phyloP scores from a whole-genome alignment of 306 rosid species.

The Begonia masoniana region DNA sequence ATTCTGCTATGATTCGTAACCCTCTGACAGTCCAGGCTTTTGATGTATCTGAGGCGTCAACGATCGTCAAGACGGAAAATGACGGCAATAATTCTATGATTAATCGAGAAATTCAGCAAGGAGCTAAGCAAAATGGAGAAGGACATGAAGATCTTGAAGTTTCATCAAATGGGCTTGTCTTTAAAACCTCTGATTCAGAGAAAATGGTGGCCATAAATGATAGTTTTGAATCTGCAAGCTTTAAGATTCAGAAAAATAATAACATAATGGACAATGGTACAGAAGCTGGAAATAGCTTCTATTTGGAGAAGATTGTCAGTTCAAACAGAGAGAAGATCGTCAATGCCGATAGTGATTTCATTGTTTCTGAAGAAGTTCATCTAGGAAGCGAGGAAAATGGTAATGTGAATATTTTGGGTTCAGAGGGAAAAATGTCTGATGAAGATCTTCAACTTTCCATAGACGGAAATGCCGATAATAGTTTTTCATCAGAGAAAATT shows the following conservation, averaged over 20 bases:
- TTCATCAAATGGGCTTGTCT: conserved; percentile 5
- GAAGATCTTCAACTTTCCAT: conserved; percentile 10
- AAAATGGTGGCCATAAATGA: conserved; percentile 14
- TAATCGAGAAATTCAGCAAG: conserved; percentile 12
- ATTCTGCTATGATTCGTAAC: conserved; percentile 31
- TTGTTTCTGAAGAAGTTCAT: too few species aligned
- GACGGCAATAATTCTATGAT: conserved; percentile 1
- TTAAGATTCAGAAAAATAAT: not conserved
- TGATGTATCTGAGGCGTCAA: conserved; percentile 19
- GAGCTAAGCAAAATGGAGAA: conserved; percentile 7
- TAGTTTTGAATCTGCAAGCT: conserved; percentile 13
- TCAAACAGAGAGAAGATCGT: too few species aligned
- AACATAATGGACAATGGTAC: too few species aligned
- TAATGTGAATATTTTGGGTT: not conserved
- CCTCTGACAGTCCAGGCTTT: conserved; percentile 27
- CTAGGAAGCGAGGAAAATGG: too few species aligned
- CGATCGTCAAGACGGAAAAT: conserved; percentile 13
- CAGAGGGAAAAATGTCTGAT: not conserved
- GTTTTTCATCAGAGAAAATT: conserved; percentile 16
- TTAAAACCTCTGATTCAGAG: conserved; percentile 16
- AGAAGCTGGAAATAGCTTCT: too few species aligned
- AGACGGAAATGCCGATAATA: conserved; percentile 10
- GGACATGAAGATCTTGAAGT: conserved; percentile 13
- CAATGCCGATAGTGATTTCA: too few species aligned
- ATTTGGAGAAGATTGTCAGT: too few species aligned